Base-by-base conservation (phyloP, 148 eudicot species). In the Spergularia bocconei region DNA sequence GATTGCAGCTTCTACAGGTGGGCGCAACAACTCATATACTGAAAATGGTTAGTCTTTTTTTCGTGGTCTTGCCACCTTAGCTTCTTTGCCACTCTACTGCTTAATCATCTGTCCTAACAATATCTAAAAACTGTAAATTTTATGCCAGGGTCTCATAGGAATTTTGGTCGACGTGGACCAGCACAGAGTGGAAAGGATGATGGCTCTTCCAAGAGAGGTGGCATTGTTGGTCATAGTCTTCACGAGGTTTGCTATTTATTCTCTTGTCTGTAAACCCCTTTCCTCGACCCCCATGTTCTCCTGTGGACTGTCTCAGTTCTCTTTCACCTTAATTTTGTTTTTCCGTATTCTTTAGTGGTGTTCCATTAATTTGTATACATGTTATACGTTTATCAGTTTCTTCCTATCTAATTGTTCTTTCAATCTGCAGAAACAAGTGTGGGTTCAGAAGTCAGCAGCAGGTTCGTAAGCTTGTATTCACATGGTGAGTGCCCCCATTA, bases 361-460 rank as follows among this genome's bases (percentile, higher is more conserved):
- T 33, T 44, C 71, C 59, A 57, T 21, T 39, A 53, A 13, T 64
- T 53, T 23, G 36, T 51, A 11, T 76, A 36, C 55, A 1, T 72
- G 15, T 6, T 29, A 6, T 20, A 17, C 41, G 23, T 36, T 51
- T 63, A 78, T 63, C 21, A 47, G 73, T 71, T 52, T 13, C n/a
- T 64, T 44, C 2, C 23, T 16, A 15, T 15, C 57, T 17, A 29
- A 48, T 77, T 21, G 75, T 25, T 23, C 17, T 73, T 57, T 57
- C 19, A 47, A 63, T 73, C 13, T 83, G 86, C 89, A 92, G 97
- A 92, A 90, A 81, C 98, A 92, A 78, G 92, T 94, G 68, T 92
- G 98, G 98, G 89, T 94, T 81, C 98, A 94, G 83, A 94, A 94
- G 86, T 86, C 98, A 63, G 87, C 93, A 80, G 85, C 97, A 58